Conservation (phyloP, 345 rosid species). For the Pugionium dolabratum region DNA sequence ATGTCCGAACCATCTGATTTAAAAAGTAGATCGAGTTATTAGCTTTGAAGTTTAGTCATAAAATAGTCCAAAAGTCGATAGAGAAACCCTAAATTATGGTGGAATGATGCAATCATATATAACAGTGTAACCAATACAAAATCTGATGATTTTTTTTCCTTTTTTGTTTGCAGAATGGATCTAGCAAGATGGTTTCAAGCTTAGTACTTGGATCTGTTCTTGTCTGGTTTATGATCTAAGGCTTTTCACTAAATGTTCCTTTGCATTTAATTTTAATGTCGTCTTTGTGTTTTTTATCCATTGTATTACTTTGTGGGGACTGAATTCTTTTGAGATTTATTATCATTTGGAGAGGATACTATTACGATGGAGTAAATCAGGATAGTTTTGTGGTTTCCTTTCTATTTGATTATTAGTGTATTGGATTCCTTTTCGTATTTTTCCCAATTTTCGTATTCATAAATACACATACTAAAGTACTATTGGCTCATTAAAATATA, state of each 20-base stretch:
- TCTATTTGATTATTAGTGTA: constrained; percentile 33
- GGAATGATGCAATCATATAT: too few species aligned
- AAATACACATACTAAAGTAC: too few species aligned
- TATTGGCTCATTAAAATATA: not conserved
- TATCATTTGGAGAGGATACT: constrained; percentile 34
- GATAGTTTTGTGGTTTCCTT: constrained; percentile 3
- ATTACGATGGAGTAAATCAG: constrained; percentile 29
- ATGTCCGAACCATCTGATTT: not conserved
- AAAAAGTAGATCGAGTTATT: constrained; percentile 5
- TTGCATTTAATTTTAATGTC: constrained; percentile 28
- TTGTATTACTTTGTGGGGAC: constrained; percentile 40
- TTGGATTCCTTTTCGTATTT: not conserved
- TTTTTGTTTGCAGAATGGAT: constrained; percentile 38
- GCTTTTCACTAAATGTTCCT: not conserved
- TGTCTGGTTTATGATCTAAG: constrained; percentile 41
- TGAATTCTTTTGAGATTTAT: constrained; percentile 41
- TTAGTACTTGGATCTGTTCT: constrained; percentile 43
- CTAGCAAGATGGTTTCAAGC: constrained; percentile 39
- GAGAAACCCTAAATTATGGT: not conserved
- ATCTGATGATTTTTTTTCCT: not conserved
- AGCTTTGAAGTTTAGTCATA: too few species aligned
- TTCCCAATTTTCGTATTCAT: too few species aligned
- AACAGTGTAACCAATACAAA: not conserved
- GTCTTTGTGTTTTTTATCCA: constrained; percentile 32
- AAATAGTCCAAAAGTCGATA: too few species aligned